phyloP scores from a whole-genome alignment of 139 green algal genomes.

The Micromonas commoda region DNA sequence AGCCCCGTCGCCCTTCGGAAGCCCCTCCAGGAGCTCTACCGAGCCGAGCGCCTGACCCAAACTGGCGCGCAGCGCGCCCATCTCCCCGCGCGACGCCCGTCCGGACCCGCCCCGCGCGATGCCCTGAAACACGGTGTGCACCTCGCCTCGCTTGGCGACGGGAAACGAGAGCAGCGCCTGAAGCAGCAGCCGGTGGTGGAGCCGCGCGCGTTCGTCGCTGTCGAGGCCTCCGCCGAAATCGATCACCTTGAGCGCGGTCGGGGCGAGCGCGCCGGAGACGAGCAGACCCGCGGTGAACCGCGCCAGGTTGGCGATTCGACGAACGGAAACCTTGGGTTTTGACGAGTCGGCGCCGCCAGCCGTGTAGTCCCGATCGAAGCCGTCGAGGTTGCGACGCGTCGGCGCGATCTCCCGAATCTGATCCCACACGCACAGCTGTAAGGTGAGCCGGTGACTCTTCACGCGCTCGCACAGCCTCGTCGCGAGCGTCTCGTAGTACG shows the following conservation, averaged over 20 bases:
- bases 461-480: slow-evolving; percentile 8
- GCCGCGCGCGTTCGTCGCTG: background rate
- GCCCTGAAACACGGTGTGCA: background rate
- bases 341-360: background rate
- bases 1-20: background rate
- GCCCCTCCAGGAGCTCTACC: background rate
- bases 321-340: slow-evolving; percentile 17
- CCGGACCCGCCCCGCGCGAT: background rate
- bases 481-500: slow-evolving; percentile 29
- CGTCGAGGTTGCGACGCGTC: background rate
- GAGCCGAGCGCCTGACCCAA: background rate
- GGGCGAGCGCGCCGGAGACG: background rate
- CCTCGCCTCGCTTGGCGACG: background rate
- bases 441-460: background rate
- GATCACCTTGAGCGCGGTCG: background rate
- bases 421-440: slow-evolving; percentile 16
- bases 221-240: background rate
- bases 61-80: background rate
- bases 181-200: background rate
- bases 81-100: background rate
- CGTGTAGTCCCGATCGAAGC: too few species aligned
- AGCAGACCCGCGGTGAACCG: background rate
- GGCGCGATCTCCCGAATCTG: slow-evolving; percentile 9
- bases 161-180: background rate
- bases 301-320: slow-evolving; percentile 9